phyloP scores from a whole-genome alignment of 352 stramenopile species.

The Pythium insidiosum region DNA sequence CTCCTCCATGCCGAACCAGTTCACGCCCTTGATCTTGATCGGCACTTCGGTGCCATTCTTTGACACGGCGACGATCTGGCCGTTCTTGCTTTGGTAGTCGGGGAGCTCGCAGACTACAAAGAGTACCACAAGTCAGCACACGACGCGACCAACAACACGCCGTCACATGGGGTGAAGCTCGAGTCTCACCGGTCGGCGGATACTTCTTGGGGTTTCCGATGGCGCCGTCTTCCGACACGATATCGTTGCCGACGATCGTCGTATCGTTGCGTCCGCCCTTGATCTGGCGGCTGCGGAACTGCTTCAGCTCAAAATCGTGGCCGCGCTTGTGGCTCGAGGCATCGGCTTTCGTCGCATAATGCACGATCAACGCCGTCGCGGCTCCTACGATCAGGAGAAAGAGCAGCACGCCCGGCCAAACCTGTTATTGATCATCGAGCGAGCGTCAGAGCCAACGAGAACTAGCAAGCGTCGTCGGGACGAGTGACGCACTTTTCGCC shows the following conservation, averaged over 20 bases:
- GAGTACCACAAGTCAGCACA: conserved; percentile 37
- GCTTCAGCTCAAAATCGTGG: conserved; percentile 7
- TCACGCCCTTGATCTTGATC: conserved; percentile 79
- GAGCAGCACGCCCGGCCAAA: conserved; percentile 22
- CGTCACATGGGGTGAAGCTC: not conserved
- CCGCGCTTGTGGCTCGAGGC: conserved; percentile 7
- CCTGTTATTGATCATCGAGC: too few species aligned
- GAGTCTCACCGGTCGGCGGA: conserved; percentile 15
- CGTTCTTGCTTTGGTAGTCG: conserved; percentile 76
- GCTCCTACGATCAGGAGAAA: conserved; percentile 11
- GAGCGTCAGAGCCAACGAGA: too few species aligned
- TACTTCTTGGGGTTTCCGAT: conserved; percentile 74
- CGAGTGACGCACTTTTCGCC: too few species aligned
- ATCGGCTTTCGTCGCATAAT: conserved; percentile 14
- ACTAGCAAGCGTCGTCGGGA: too few species aligned
- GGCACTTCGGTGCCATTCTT: conserved; percentile 44
- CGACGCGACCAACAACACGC: conserved; percentile 35
- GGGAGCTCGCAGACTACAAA: conserved; percentile 48
- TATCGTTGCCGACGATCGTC: conserved; percentile 6
- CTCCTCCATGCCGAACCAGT: conserved; percentile 78
- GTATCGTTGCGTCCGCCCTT: conserved; percentile 4
- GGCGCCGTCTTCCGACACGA: conserved; percentile 53
- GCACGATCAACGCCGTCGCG: conserved; percentile 11
- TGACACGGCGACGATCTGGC: conserved; percentile 58
- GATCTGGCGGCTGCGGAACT: conserved; percentile 16